A percentile compares a stretch with the other conserved stretches of the same genome.
phyloP scores from a whole-genome alignment of 1,139 yeast genomes.

The Pichia sp. region DNA sequence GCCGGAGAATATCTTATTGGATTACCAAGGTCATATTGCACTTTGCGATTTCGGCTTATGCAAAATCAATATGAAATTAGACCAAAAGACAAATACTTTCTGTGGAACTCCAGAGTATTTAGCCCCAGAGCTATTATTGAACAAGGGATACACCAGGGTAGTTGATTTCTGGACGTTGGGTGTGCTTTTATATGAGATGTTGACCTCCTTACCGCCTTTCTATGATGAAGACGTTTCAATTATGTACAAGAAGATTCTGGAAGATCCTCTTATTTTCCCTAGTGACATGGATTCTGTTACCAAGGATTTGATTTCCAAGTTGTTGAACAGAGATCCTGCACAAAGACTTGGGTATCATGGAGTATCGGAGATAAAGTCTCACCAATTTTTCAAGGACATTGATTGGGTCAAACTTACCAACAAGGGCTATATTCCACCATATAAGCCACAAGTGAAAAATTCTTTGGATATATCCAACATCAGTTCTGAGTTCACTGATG shows the following conservation, averaged over 20 bases:
- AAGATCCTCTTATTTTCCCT: constrained; percentile 86
- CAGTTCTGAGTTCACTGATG: constrained; percentile 88
- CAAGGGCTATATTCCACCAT: constrained; percentile 93
- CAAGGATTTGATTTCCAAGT: constrained; percentile 68
- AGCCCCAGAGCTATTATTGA: constrained; percentile 89
- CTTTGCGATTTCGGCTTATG: constrained; percentile 95
- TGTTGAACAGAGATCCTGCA: constrained; percentile 81
- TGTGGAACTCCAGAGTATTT: constrained; percentile 97
- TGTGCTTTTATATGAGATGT: constrained; percentile 88
- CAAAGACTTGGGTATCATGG: constrained; percentile 75
- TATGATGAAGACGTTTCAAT: constrained; percentile 91
- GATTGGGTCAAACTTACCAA: constrained; percentile 84
- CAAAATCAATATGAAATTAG: constrained; percentile 78
- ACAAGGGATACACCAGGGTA: constrained; percentile 89
- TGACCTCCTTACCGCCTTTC: constrained; percentile 94
- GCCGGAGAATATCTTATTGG: constrained; percentile 90
- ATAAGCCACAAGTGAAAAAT: constrained; percentile 85
- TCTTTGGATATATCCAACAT: constrained; percentile 89
- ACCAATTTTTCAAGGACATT: constrained; percentile 82
- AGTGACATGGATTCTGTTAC: constrained; percentile 86
- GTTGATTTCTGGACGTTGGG: constrained; percentile 99
- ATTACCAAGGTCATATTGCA: constrained; percentile 96
- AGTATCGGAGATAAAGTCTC: constrained; percentile 78
- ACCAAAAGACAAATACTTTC: constrained; percentile 77
- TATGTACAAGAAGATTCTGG: constrained; percentile 90